Conservation (phyloP, 2,329 filamentous ascomycete species). For the Pestalotiopsis sp. region DNA sequence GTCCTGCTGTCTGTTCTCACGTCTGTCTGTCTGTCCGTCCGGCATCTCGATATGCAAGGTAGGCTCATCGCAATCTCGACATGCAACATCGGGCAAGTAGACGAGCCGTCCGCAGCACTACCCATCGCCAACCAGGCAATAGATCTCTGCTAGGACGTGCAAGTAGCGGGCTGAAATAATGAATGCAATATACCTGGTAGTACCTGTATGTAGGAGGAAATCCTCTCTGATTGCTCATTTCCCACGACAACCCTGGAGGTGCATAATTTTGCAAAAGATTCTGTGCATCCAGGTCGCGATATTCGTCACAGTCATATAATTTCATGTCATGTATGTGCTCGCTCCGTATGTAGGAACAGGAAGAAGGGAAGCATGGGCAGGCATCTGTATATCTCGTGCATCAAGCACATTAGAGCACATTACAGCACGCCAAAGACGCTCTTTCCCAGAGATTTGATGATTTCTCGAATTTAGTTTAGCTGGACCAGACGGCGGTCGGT, state of each 20-base stretch:
- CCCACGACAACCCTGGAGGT: not conserved
- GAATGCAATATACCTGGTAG: no score
- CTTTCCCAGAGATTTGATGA: not conserved
- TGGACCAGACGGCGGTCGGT: conserved; percentile 2
- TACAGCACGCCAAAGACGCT: not conserved
- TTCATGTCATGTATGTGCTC: not conserved
- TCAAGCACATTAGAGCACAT: not conserved
- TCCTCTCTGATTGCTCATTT: not conserved
- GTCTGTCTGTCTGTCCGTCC: not conserved
- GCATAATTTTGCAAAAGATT: conserved; percentile 3
- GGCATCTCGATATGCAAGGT: not conserved
- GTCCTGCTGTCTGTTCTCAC: not conserved
- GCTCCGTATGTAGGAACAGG: no score
- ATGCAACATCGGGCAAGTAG: conserved; percentile 2
- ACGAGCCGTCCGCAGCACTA: not conserved
- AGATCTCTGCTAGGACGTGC: no score
- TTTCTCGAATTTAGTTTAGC: not conserved
- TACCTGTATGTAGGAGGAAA: not conserved
- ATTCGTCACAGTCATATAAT: not conserved
- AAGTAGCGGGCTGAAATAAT: no score
- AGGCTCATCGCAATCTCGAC: conserved; percentile 1
- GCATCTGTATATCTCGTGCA: not conserved
- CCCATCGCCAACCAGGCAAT: no score
- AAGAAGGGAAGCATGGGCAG: not conserved
- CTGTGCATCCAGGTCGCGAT: not conserved